Base-by-base conservation (phyloP, 2,329 filamentous ascomycete species). In the Huntiella abstrusa region DNA sequence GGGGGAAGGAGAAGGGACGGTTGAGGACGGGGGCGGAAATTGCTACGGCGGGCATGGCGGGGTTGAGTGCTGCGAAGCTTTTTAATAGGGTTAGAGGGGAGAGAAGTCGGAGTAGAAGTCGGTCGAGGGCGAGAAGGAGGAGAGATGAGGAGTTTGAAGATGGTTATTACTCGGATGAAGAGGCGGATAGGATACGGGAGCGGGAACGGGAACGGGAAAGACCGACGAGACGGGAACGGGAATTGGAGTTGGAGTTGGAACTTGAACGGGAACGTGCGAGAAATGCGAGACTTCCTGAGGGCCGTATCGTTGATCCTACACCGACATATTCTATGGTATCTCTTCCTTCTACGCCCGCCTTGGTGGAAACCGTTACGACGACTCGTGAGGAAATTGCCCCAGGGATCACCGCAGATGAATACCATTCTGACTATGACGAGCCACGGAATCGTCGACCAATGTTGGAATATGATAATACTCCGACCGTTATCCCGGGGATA, bases 1-100 rank as follows among this genome's bases (percentile, higher is more conserved):
- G 22, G 8, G 22, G 22, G 22, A 28, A 28, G 22, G 22, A 28
- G 22, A 28, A 28, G 22, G 22, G 22, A 7, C 22, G 22, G 5
- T 54, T 64, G 17, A 58, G 60, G 39, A 64, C 40, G 48, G 75
- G 71, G 43, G 75, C 73, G 12, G 71, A 77, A 58, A 70, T 80
- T 49, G 71, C 69, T 1, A 73, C 70, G 2, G 72, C 72, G 6
- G 74, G 73, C 4, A 62, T 77, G 4, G 72, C 71, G 16, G 74
- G 71, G 41, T 74, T 73, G 6, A 69, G 71, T 1, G 75, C 73
- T 35, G 71, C 69, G 54, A 76, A 75, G 56, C 55, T 77, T 16
- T 78, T 73, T 60, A 72, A 78, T 58, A 67, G 65, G 41, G 69
- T 68, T 53, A 68, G 47, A 3, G 35, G 74, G 58, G 69, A 75